phyloP scores from a whole-genome alignment of 768 basidiomycete genomes.

The Auricularia sp. region DNA sequence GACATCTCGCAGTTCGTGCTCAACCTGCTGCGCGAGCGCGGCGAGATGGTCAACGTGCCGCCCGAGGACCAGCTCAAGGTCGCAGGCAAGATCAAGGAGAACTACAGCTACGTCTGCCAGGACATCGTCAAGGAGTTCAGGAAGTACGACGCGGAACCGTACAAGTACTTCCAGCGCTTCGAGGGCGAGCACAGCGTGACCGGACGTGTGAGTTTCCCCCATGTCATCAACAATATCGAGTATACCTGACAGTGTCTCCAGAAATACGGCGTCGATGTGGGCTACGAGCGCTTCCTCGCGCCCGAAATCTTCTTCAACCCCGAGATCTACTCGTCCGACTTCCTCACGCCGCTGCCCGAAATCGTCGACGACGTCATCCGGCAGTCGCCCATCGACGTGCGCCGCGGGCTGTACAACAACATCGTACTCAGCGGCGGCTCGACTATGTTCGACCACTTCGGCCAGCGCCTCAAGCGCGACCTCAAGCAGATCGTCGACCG shows the following conservation, averaged over 20 bases:
- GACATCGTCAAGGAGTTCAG: slow-evolving; percentile 98
- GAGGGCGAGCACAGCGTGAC: slow-evolving; percentile 92
- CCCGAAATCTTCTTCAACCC: slow-evolving; percentile 99
- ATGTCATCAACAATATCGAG: neutral
- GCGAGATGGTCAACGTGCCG: slow-evolving; percentile 81
- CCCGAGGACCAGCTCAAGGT: slow-evolving; percentile 90
- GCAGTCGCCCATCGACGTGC: slow-evolving; percentile 91
- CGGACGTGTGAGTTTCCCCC: slow-evolving; percentile 51
- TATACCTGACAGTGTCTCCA: slow-evolving; percentile 19
- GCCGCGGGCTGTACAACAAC: slow-evolving; percentile 96
- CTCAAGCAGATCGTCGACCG: slow-evolving; percentile 89
- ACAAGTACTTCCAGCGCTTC: slow-evolving; percentile 88
- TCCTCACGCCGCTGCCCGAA: slow-evolving; percentile 89
- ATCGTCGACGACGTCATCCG: slow-evolving; percentile 96
- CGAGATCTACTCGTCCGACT: slow-evolving; percentile 95
- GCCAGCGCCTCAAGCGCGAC: slow-evolving; percentile 91
- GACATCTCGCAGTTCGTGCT: slow-evolving; percentile 96
- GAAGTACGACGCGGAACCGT: slow-evolving; percentile 94
- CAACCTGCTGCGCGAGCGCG: slow-evolving; percentile 89
- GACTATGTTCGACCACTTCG: slow-evolving; percentile 99
- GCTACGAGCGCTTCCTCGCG: slow-evolving; percentile 97
- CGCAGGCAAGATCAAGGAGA: slow-evolving; percentile 93
- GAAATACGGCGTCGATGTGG: slow-evolving; percentile 93
- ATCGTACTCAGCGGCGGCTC: slow-evolving; percentile 95
- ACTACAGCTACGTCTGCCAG: slow-evolving; percentile 96